Evolutionary conservation across 2,329 filamentous ascomycete species (phyloP).

Genomic region (Scopulariopsis brevicaulis): DNA sequence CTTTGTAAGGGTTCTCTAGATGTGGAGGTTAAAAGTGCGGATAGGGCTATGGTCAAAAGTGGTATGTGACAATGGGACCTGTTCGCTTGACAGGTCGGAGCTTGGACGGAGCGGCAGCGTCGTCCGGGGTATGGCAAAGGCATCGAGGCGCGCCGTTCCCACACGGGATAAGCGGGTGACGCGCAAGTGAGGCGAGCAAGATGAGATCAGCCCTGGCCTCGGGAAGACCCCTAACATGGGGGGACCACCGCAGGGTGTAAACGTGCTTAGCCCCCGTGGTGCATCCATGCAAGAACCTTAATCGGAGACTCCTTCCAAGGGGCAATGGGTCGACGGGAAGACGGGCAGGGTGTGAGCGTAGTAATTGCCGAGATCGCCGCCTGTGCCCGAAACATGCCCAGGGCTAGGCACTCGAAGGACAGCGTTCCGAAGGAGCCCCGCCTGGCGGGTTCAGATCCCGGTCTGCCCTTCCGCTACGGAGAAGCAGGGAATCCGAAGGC

Average conservation of each 20-base stretch:
- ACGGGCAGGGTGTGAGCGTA: neutral
- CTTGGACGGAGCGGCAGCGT: neutral
- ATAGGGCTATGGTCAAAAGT: neutral
- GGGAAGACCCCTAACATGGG: neutral
- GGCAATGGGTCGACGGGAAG: neutral
- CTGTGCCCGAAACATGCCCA: neutral
- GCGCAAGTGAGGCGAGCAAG: constrained; percentile 1
- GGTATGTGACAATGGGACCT: neutral
- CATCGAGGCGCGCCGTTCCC: neutral
- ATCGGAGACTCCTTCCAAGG: neutral
- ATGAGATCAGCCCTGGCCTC: neutral
- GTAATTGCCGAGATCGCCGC: neutral
- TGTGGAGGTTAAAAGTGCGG: neutral
- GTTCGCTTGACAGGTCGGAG: neutral
- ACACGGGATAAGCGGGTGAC: neutral
- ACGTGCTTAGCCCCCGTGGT: neutral
- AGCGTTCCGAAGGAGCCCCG: neutral
- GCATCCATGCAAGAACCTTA: neutral
- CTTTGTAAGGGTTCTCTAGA: neutral
- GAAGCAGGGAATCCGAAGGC: neutral
- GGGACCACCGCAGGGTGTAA: neutral
- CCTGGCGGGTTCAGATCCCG: neutral
- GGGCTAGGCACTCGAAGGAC: neutral
- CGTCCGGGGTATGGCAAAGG: neutral
- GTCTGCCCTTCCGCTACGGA: neutral